Evolutionary conservation across 202 grass and related monocot species (phyloP).

Genomic region (Bolboschoenoplectus hybrid): DNA sequence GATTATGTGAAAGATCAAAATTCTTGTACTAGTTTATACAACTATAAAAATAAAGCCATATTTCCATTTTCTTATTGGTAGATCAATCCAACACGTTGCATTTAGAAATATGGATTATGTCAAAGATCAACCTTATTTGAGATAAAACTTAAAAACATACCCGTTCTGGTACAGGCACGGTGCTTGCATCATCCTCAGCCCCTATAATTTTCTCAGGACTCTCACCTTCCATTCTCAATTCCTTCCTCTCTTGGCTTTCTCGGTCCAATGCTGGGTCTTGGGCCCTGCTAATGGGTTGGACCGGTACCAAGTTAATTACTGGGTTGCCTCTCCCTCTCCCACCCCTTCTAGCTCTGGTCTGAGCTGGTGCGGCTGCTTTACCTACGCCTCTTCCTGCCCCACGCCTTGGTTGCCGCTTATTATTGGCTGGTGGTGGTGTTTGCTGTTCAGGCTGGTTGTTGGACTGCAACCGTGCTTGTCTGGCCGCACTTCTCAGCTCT

Average conservation of each 20-base stretch:
- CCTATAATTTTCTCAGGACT: conserved; percentile 70
- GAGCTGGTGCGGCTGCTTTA: conserved; percentile 49
- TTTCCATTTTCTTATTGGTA: conserved; percentile 12
- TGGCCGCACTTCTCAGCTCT: conserved; percentile 75
- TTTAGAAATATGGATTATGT: conserved; percentile 15
- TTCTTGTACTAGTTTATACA: conserved; percentile 12
- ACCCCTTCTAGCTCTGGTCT: conserved; percentile 37
- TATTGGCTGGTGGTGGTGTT: conserved; percentile 42
- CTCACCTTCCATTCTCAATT: conserved; percentile 69
- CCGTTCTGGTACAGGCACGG: conserved; percentile 68
- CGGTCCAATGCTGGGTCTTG: conserved; percentile 56
- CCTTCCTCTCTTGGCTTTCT: conserved; percentile 43
- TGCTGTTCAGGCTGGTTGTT: conserved; percentile 52
- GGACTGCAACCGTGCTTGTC: conserved; percentile 72
- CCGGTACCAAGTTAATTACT: conserved; percentile 47
- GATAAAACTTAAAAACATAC: conserved; percentile 46
- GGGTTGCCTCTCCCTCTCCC: conserved; percentile 39
- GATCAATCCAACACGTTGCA: conserved; percentile 29
- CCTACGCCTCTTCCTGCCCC: conserved; percentile 57
- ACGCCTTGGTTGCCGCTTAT: conserved; percentile 53
- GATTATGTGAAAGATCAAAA: conserved; percentile 1
- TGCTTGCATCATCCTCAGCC: conserved; percentile 61
- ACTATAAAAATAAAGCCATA: not conserved
- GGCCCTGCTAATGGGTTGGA: conserved; percentile 47
- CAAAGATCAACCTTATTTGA: not conserved